A percentile compares a stretch with the other conserved stretches of the same genome.
Evolutionary conservation across 495 filamentous ascomycete genomes (phyloP).

Genomic region (Bryoglossum gracile): DNA sequence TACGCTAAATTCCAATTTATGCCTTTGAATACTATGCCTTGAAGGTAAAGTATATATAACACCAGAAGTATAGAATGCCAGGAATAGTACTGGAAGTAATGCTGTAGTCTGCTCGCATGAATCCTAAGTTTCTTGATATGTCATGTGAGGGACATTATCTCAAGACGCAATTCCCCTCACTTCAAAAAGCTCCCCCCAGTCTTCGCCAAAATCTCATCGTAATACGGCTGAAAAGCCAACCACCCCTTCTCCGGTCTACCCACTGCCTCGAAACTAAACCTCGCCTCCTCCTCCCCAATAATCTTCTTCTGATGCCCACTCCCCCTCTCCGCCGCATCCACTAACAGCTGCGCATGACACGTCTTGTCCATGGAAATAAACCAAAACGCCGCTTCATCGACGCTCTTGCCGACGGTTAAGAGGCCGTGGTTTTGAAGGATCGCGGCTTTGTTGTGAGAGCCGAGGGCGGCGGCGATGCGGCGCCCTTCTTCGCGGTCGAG

Average conservation of each 20-base stretch:
- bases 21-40: too few relatives aligned
- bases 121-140: too few relatives aligned
- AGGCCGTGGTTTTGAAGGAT: slow-evolving; percentile 66
- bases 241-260: slow-evolving; percentile 33
- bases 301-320: slow-evolving; percentile 51
- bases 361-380: slow-evolving; percentile 59
- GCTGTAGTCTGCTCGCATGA: too few relatives aligned
- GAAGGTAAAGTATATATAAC: too few relatives aligned
- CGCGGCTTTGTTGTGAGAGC: slow-evolving; percentile 54
- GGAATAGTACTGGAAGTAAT: too few relatives aligned
- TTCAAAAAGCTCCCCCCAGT: slow-evolving; percentile 36
- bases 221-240: slow-evolving; percentile 45
- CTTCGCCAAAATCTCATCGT: slow-evolving; percentile 41
- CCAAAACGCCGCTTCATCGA: slow-evolving; percentile 63
- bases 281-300: slow-evolving; percentile 44
- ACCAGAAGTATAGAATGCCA: too few relatives aligned
- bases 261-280: slow-evolving; percentile 32
- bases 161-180: slow-evolving; percentile 6
- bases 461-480: slow-evolving; percentile 51
- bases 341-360: slow-evolving; percentile 59
- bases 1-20: too few relatives aligned
- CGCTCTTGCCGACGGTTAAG: slow-evolving; percentile 53
- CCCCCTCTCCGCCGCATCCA: slow-evolving; percentile 49
- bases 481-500: slow-evolving; percentile 55
- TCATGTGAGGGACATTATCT: too few relatives aligned